These are phyloP conservation scores for Digitaria exilis DNA, from an alignment of 202 grass and related monocot genomes.

Conservation along the genomic window DNA sequence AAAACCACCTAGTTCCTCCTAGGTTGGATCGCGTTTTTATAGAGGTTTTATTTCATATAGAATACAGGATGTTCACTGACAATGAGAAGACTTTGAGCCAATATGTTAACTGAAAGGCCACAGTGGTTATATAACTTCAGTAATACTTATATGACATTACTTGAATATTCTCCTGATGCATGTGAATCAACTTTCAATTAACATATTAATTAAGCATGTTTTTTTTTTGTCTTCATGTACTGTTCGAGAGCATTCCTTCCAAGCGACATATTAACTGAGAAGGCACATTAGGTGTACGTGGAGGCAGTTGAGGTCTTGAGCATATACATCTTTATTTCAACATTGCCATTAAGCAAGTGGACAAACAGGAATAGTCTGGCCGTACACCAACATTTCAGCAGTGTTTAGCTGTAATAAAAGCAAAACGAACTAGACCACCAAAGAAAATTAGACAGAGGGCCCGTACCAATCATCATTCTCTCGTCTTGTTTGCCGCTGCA, in stretches of 20 bases:
- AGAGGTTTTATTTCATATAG: background rate
- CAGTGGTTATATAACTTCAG: background rate
- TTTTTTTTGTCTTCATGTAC: no score
- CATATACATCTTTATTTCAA: background rate
- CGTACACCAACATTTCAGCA: background rate
- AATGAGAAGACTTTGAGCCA: background rate
- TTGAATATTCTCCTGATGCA: background rate
- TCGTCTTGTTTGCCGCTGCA: background rate
- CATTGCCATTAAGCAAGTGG: no score
- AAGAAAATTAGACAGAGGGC: background rate
- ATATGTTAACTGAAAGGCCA: background rate
- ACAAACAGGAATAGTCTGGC: background rate
- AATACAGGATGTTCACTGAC: background rate
- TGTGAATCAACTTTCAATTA: background rate
- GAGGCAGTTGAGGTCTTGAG: no score
- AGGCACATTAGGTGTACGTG: no score
- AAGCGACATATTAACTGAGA: background rate
- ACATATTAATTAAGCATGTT: background rate
- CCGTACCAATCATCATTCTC: background rate
- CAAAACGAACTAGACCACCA: background rate
- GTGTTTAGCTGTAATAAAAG: background rate
- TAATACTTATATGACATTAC: background rate
- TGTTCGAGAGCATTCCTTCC: background rate
- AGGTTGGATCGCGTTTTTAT: no score
- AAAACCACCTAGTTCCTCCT: no score